Evolutionary conservation across 2,329 filamentous ascomycete species (phyloP).

Genomic region (Pseudogymnoascus pannorum): DNA sequence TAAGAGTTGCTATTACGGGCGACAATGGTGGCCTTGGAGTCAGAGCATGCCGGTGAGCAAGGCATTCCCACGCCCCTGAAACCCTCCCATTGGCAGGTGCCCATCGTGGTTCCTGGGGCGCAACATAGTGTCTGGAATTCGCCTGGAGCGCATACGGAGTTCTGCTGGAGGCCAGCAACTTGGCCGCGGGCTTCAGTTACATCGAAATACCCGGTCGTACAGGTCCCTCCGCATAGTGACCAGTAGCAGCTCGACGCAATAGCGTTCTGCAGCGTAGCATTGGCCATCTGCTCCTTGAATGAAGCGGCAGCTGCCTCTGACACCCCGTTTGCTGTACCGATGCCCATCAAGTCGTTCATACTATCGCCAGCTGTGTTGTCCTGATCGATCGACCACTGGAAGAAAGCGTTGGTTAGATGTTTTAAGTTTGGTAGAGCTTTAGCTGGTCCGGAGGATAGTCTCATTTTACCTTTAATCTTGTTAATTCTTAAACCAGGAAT

Average conservation of each 20-base stretch:
- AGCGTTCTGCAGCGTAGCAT: constrained; percentile 5
- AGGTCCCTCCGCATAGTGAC: constrained; percentile 13
- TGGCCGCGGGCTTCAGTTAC: constrained; percentile 15
- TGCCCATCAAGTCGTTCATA: constrained; percentile 14
- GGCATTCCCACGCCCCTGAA: constrained; percentile 12
- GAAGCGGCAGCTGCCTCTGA: constrained; percentile 2
- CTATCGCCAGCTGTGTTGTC: constrained; percentile 13
- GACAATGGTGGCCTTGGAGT: constrained; percentile 7
- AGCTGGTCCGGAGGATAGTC: too few relatives aligned
- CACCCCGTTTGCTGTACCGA: constrained; percentile 13
- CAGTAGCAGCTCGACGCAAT: constrained; percentile 14
- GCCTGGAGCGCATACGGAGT: constrained; percentile 13
- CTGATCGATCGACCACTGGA: background rate
- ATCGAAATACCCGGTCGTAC: constrained; percentile 11
- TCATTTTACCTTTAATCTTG: too few relatives aligned
- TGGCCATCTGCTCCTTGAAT: constrained; percentile 9
- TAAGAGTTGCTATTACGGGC: constrained; percentile 13
- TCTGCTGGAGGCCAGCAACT: constrained; percentile 3
- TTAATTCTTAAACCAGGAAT: too few relatives aligned
- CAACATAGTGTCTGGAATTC: constrained; percentile 11
- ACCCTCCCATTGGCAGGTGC: constrained; percentile 13
- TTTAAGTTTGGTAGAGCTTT: too few relatives aligned
- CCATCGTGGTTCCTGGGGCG: constrained; percentile 13
- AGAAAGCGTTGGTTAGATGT: background rate
- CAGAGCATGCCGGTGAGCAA: constrained; percentile 12